Percentiles rank a stretch among this genome's conserved stretches.
These are phyloP conservation scores for Lanmaoa rubissima DNA, from an alignment of 768 basidiomycete genomes.

Conservation along the genomic window DNA sequence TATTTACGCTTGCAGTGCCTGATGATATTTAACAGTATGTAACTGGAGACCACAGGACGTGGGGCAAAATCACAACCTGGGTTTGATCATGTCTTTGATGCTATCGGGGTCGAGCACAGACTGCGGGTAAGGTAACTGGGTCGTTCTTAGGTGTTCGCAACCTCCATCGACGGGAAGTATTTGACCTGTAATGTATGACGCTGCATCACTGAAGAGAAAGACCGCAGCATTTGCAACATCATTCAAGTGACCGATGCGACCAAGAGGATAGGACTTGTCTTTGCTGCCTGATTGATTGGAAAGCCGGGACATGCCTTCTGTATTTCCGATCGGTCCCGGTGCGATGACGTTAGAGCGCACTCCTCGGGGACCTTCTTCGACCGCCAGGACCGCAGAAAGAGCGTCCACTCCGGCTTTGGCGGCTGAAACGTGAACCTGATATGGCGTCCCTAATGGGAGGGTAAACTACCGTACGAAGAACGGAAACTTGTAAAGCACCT, in stretches of 20 bases:
- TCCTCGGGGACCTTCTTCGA: slow-evolving; percentile 95
- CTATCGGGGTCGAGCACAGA: slow-evolving; percentile 59
- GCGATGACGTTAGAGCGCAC: slow-evolving; percentile 87
- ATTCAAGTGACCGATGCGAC: slow-evolving; percentile 54
- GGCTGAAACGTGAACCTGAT: slow-evolving; percentile 91
- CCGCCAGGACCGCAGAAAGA: slow-evolving; percentile 77
- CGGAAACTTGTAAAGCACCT: slow-evolving; percentile 40
- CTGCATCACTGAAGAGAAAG: slow-evolving; percentile 82
- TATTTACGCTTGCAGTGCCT: background rate
- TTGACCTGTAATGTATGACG: slow-evolving; percentile 73
- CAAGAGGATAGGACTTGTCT: slow-evolving; percentile 31
- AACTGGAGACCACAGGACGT: background rate
- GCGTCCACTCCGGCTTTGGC: slow-evolving; percentile 96
- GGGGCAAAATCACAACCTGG: slow-evolving; percentile 29
- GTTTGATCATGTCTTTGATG: slow-evolving; percentile 49
- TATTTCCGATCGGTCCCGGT: slow-evolving; percentile 78
- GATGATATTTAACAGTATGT: background rate
- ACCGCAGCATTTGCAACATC: slow-evolving; percentile 72
- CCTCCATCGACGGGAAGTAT: slow-evolving; percentile 73
- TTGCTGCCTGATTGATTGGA: slow-evolving; percentile 9
- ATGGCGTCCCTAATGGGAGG: slow-evolving; percentile 57
- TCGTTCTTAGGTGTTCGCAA: slow-evolving; percentile 48
- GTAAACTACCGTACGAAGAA: background rate
- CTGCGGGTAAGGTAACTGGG: slow-evolving; percentile 59
- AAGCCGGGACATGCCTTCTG: slow-evolving; percentile 73